Conservation (phyloP, 768 basidiomycete genomes). For the Coprinellus micaceus region DNA sequence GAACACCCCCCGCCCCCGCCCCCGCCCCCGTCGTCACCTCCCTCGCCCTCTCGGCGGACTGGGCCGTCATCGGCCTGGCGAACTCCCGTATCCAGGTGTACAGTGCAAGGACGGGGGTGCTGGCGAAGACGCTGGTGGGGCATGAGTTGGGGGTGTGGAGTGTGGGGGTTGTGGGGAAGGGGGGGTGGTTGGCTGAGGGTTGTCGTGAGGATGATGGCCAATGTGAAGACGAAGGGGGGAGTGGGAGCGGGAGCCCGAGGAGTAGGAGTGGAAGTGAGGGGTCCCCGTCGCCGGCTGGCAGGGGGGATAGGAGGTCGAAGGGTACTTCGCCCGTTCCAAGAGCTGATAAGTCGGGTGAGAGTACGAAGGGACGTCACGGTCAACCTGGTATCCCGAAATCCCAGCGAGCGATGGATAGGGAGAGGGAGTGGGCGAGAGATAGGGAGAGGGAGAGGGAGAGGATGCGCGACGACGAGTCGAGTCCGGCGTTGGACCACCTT, state of each 20-base stretch:
- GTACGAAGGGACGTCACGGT: not conserved
- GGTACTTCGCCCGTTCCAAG: too few relatives aligned
- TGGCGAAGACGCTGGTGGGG: slow-evolving; percentile 73
- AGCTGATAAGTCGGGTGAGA: too few relatives aligned
- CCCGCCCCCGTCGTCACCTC: slow-evolving; percentile 78
- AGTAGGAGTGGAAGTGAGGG: too few relatives aligned
- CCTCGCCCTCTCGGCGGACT: slow-evolving; percentile 75
- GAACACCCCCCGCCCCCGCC: slow-evolving; percentile 28
- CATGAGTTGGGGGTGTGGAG: slow-evolving; percentile 94
- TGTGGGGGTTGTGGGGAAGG: slow-evolving; percentile 69
- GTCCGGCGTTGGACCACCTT: slow-evolving; percentile 16
- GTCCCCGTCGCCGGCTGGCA: too few relatives aligned
- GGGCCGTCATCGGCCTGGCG: slow-evolving; percentile 86
- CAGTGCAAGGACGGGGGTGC: slow-evolving; percentile 71
- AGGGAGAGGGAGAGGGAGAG: not conserved
- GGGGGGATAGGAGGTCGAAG: too few relatives aligned
- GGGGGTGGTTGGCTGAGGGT: slow-evolving; percentile 35
- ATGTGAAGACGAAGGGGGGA: not conserved
- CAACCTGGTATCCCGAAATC: too few relatives aligned
- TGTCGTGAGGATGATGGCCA: not conserved
- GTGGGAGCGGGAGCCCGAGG: not conserved
- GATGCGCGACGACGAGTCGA: not conserved
- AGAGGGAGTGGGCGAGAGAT: not conserved
- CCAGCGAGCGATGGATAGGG: too few relatives aligned
- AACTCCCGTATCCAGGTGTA: slow-evolving; percentile 85